Percentiles rank a stretch among this genome's conserved stretches.
Conservation (phyloP, 1,284 basidiomycete genomes). For the Taiwanofungus camphoratus region DNA sequence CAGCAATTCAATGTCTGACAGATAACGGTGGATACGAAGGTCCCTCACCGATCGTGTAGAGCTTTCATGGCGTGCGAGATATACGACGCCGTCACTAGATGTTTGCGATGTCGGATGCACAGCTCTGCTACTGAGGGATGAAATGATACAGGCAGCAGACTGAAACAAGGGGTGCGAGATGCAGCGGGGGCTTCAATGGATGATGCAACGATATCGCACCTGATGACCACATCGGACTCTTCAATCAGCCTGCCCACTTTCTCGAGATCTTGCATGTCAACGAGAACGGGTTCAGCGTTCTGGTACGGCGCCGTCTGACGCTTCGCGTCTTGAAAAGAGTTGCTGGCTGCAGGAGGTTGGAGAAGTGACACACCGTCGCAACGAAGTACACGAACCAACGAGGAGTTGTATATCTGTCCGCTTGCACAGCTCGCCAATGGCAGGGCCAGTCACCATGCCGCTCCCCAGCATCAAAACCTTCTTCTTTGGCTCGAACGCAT, state of each 20-base stretch:
- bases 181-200: not conserved
- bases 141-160: conserved; percentile 75
- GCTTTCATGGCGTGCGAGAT: conserved; percentile 77
- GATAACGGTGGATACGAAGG: not conserved
- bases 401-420: conserved; percentile 58
- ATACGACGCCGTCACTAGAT: conserved; percentile 92
- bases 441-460: conserved; percentile 88
- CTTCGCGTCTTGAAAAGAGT: conserved; percentile 59
- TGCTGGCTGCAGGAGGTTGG: conserved; percentile 62
- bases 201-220: conserved; percentile 34
- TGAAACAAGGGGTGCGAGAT: conserved; percentile 28
- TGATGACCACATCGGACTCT: conserved; percentile 61
- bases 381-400: conserved; percentile 51
- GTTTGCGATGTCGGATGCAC: conserved; percentile 70
- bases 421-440: conserved; percentile 66
- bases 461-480: conserved; percentile 83
- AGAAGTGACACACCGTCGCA: conserved; percentile 6
- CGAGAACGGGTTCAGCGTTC: conserved; percentile 52
- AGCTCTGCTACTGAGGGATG: conserved; percentile 74
- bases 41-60: conserved; percentile 56
- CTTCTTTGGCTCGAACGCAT: conserved; percentile 33
- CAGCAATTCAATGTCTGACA: not conserved
- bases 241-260: conserved; percentile 51
- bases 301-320: conserved; percentile 45
- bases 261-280: conserved; percentile 58